phyloP scores from a whole-genome alignment of 2,329 filamentous ascomycete species.

The Fusarium anguioides region DNA sequence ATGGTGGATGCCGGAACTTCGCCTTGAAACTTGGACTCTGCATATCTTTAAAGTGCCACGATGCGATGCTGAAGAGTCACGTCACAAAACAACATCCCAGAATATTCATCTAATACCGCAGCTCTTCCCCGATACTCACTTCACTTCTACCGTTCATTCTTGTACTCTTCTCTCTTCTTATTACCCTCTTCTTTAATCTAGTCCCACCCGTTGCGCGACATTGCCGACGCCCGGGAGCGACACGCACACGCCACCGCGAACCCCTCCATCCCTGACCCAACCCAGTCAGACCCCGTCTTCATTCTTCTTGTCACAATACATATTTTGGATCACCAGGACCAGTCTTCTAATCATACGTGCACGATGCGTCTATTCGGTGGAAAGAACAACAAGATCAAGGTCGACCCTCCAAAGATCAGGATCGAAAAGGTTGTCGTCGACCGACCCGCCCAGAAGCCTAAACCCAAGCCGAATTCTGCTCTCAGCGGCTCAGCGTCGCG shows the following conservation, averaged over 20 bases:
- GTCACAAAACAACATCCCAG: slow-evolving; percentile 7
- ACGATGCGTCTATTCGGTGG: slow-evolving; percentile 56
- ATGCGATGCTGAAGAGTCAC: slow-evolving; percentile 41
- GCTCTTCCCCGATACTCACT: slow-evolving; percentile 9
- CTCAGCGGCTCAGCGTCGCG: slow-evolving; percentile 48
- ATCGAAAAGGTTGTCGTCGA: slow-evolving; percentile 64
- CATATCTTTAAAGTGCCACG: slow-evolving; percentile 36
- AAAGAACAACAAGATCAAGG: slow-evolving; percentile 62
- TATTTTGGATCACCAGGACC: slow-evolving; percentile 12
- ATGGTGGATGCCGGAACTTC: slow-evolving; percentile 27
- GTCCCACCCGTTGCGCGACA: slow-evolving; percentile 42
- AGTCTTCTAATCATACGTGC: slow-evolving; percentile 23
- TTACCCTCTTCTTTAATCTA: slow-evolving; percentile 32
- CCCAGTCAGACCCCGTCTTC: slow-evolving; percentile 21
- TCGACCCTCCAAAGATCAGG: slow-evolving; percentile 61
- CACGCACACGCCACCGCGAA: slow-evolving; percentile 47
- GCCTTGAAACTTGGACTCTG: slow-evolving; percentile 39
- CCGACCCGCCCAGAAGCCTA: slow-evolving; percentile 50
- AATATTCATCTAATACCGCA: slow-evolving; percentile 6
- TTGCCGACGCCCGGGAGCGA: slow-evolving; percentile 40
- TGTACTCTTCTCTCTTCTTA: slow-evolving; percentile 33
- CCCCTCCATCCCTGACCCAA: slow-evolving; percentile 45
- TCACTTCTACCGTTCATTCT: slow-evolving; percentile 23
- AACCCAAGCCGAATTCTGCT: slow-evolving; percentile 50
- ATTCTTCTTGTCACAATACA: neutral